Evolutionary conservation across 192 early-diverging fungal genomes (phyloP).

Genomic region (Thoreauomyces humboldtii): DNA sequence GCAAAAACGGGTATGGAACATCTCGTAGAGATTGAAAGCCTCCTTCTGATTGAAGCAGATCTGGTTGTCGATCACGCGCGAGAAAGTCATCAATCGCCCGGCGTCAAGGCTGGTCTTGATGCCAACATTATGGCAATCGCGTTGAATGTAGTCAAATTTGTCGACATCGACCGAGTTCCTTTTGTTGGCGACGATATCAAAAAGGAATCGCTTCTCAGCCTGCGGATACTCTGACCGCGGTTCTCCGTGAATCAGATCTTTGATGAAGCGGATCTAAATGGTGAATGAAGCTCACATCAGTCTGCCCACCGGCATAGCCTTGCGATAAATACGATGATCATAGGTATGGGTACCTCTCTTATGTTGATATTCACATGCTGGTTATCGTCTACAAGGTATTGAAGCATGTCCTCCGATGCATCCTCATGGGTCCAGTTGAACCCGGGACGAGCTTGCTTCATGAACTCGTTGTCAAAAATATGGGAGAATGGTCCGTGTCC

Average conservation of each 20-base stretch:
- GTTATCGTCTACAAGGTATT: conserved; percentile 72
- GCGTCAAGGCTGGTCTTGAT: conserved; percentile 60
- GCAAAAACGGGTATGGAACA: conserved; percentile 33
- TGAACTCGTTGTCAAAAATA: conserved; percentile 89
- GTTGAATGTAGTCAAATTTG: conserved; percentile 65
- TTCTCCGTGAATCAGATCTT: conserved; percentile 47
- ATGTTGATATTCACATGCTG: conserved; percentile 55
- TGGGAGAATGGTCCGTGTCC: conserved; percentile 98
- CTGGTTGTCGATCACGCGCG: conserved; percentile 84
- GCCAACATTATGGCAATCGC: conserved; percentile 76
- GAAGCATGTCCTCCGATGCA: conserved; percentile 83
- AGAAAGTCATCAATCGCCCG: conserved; percentile 71
- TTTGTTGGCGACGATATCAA: conserved; percentile 97
- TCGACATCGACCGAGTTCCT: conserved; percentile 93
- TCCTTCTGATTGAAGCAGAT: conserved; percentile 90
- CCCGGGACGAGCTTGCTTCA: conserved; percentile 54
- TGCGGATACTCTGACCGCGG: conserved; percentile 30
- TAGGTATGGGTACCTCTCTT: conserved; percentile 22
- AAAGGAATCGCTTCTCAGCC: conserved; percentile 67
- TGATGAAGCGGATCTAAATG: conserved; percentile 38
- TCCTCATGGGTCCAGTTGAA: conserved; percentile 48
- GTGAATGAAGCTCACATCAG: neutral
- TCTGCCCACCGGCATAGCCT: no score
- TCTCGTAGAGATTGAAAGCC: conserved; percentile 76
- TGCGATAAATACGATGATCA: no score